Evolutionary conservation across 768 basidiomycete genomes (phyloP).

Genomic region (Serendipita sp.): DNA sequence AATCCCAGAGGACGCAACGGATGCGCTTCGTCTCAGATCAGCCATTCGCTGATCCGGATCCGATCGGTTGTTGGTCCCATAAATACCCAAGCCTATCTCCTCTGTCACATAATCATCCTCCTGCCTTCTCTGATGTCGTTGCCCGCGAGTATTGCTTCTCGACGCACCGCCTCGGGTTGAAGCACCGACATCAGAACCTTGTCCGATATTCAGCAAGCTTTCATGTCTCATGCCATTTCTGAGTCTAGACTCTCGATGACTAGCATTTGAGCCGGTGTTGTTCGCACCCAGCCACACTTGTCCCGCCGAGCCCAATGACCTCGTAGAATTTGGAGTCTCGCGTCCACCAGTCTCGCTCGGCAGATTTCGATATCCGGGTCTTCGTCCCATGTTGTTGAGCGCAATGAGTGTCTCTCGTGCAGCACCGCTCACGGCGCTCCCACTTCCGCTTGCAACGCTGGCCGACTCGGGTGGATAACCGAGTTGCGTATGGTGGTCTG

Average conservation of each 20-base stretch:
- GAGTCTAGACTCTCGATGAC: neutral
- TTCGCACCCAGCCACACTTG: slow-evolving; percentile 1
- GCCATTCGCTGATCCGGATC: neutral
- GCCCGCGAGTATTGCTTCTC: neutral
- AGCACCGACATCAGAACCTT: neutral
- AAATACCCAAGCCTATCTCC: neutral
- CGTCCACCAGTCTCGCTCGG: neutral
- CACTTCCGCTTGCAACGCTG: neutral
- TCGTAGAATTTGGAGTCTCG: neutral
- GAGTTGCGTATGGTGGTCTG: neutral
- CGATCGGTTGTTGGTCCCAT: neutral
- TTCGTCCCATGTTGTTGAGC: neutral
- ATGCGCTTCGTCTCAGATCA: neutral
- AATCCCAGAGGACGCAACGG: neutral
- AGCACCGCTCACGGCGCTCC: neutral
- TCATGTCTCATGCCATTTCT: neutral
- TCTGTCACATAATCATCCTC: neutral
- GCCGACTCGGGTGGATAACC: too few species aligned
- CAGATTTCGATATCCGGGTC: neutral
- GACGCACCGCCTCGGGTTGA: neutral
- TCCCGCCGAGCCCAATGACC: neutral
- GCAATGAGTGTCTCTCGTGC: slow-evolving; percentile 1
- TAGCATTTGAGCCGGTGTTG: neutral
- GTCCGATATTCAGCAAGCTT: neutral
- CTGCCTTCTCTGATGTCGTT: neutral